These are phyloP conservation scores for Dryadomyces quercivorus DNA, from an alignment of 2,329 filamentous ascomycete species.

Conservation along the genomic window DNA sequence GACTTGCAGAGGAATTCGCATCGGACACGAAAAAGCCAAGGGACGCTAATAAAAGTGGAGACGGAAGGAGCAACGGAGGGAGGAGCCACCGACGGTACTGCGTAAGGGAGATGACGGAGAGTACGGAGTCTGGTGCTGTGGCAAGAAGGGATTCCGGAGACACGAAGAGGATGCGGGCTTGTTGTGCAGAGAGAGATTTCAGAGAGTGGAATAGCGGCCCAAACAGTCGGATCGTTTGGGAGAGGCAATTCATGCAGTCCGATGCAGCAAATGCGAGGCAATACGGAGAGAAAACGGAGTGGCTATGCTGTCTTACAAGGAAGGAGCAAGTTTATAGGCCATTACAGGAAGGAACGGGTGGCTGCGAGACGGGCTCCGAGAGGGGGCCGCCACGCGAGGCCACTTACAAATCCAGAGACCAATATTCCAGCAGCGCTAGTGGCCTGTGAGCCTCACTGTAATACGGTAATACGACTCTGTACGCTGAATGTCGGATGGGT, in stretches of 20 bases:
- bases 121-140: too few species aligned
- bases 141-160: too few species aligned
- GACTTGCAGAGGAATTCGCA: conserved; percentile 2
- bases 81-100: not conserved
- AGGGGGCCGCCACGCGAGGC: too few species aligned
- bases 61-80: not conserved
- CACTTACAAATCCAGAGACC: too few species aligned
- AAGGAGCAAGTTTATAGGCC: not conserved
- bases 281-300: not conserved
- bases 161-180: not conserved
- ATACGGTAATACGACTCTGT: too few species aligned
- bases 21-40: conserved; percentile 2
- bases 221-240: not conserved
- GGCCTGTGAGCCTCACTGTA: not conserved
- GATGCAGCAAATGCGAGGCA: not conserved
- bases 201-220: not conserved
- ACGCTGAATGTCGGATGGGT: too few species aligned
- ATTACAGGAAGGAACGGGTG: not conserved
- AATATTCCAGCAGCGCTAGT: not conserved
- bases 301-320: not conserved
- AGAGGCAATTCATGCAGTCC: not conserved
- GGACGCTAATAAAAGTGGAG: not conserved
- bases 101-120: not conserved
- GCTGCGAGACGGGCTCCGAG: not conserved
- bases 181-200: not conserved